These are phyloP conservation scores for Steccherinum ochraceum DNA, from an alignment of 768 basidiomycete species.

Conservation along the genomic window DNA sequence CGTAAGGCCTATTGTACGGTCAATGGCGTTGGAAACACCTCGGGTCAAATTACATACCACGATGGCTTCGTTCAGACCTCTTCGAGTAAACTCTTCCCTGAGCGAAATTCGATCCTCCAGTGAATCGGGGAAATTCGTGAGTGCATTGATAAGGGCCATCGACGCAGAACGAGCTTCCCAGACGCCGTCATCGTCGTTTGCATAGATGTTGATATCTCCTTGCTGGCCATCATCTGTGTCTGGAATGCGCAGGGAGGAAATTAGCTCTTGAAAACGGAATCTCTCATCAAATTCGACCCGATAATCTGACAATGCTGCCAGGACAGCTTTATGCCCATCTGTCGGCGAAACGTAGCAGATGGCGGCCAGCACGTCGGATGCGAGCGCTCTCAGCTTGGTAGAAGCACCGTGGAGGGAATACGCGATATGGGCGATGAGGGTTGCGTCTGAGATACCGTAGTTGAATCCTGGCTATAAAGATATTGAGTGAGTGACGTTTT, in stretches of 20 bases:
- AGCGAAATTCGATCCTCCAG: constrained; percentile 75
- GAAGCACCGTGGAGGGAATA: constrained; percentile 65
- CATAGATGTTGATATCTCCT: constrained; percentile 18
- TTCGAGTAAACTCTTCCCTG: constrained; percentile 74
- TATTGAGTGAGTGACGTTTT: too few species aligned
- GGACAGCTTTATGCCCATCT: constrained; percentile 69
- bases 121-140: constrained; percentile 68
- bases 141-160: constrained; percentile 74
- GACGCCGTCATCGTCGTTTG: constrained; percentile 51
- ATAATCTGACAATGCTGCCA: constrained; percentile 78
- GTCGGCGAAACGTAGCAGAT: constrained; percentile 68
- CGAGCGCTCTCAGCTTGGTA: constrained; percentile 60
- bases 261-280: constrained; percentile 76
- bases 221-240: constrained; percentile 36
- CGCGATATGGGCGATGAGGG: constrained; percentile 63
- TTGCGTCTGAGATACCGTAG: constrained; percentile 55
- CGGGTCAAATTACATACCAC: too few species aligned
- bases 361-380: constrained; percentile 77
- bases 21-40: too few species aligned
- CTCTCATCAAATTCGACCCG: constrained; percentile 61
- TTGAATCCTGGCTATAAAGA: constrained; percentile 59
- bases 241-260: constrained; percentile 53
- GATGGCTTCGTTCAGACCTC: constrained; percentile 80
- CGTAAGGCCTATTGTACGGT: constrained; percentile 50
- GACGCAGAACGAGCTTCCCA: constrained; percentile 80